A percentile compares a stretch with the other conserved stretches of the same genome.
These are phyloP conservation scores for Trametes meyenii DNA, from an alignment of 768 basidiomycete genomes.

Conservation along the genomic window DNA sequence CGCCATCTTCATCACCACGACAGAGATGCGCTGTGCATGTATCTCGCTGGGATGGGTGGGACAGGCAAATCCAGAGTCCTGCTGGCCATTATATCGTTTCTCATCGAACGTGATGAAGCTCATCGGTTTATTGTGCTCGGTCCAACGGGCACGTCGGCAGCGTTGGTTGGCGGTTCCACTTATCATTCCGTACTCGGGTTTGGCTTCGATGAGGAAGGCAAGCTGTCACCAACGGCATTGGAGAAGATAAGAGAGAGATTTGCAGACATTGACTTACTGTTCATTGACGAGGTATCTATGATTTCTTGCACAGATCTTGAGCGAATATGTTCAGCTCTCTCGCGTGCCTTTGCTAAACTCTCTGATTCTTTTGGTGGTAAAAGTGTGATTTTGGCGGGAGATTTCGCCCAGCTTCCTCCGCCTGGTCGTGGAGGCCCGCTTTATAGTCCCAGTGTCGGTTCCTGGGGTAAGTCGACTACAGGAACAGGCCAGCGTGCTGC, in stretches of 20 bases:
- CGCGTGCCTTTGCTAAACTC: slow-evolving; percentile 17
- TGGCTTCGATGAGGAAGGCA: not conserved
- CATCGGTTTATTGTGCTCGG: slow-evolving; percentile 24
- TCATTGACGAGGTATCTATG: slow-evolving; percentile 51
- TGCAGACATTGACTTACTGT: slow-evolving; percentile 41
- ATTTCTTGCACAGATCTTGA: slow-evolving; percentile 35
- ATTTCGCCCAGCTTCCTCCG: slow-evolving; percentile 48
- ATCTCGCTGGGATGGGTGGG: slow-evolving; percentile 31
- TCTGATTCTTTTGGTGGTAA: slow-evolving; percentile 41
- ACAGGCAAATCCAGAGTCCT: slow-evolving; percentile 31
- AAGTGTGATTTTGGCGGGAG: slow-evolving; percentile 49
- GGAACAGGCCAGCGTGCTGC: not conserved
- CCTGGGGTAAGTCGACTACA: not conserved
- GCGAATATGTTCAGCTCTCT: slow-evolving; percentile 30
- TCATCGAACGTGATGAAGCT: slow-evolving; percentile 4
- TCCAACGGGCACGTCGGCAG: slow-evolving; percentile 30
- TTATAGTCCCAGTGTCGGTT: slow-evolving; percentile 22
- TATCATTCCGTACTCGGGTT: slow-evolving; percentile 28
- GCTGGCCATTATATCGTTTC: slow-evolving; percentile 21
- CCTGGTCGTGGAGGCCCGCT: slow-evolving; percentile 26
- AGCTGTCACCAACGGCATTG: not conserved
- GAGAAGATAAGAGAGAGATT: slow-evolving; percentile 7
- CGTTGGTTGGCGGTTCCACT: slow-evolving; percentile 26
- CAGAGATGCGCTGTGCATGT: slow-evolving; percentile 23
- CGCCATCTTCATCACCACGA: not conserved